These are phyloP conservation scores for Candida gigantensis DNA, from an alignment of 1,139 yeast species.

Conservation along the genomic window DNA sequence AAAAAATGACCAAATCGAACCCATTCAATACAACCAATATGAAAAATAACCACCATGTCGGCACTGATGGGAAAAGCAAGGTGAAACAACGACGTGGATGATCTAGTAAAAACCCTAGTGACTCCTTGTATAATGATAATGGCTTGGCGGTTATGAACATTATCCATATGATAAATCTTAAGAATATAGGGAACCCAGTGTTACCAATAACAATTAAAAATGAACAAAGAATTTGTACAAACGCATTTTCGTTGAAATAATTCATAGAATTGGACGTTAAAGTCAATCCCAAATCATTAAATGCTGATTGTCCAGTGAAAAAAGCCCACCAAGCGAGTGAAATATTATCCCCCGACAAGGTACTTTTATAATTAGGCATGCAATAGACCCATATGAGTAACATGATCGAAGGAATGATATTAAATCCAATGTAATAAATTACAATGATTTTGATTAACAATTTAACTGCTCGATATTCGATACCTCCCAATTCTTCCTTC, in stretches of 20 bases:
- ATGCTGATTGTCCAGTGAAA: conserved; percentile 74
- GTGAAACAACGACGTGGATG: conserved; percentile 98
- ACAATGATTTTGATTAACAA: conserved; percentile 67
- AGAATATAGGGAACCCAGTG: conserved; percentile 85
- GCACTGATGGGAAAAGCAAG: conserved; percentile 81
- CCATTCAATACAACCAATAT: conserved; percentile 72
- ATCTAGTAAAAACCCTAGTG: conserved; percentile 81
- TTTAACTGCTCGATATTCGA: conserved; percentile 88
- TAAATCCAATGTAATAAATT: conserved; percentile 74
- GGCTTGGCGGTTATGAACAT: conserved; percentile 68
- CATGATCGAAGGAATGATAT: conserved; percentile 57
- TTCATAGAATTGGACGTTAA: conserved; percentile 78
- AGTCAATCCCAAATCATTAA: conserved; percentile 83
- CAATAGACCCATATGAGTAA: conserved; percentile 67
- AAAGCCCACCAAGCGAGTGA: conserved; percentile 91
- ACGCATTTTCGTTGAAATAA: conserved; percentile 62
- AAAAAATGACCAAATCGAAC: conserved; percentile 76
- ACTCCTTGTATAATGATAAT: conserved; percentile 66
- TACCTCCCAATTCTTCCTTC: conserved; percentile 94
- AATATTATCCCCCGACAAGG: conserved; percentile 56
- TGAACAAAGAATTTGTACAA: conserved; percentile 59
- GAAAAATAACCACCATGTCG: conserved; percentile 92
- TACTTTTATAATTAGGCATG: conserved; percentile 40
- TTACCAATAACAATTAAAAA: conserved; percentile 86
- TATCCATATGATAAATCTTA: conserved; percentile 81